phyloP scores from a whole-genome alignment of 768 basidiomycete genomes.

The Serendipita sp. region DNA sequence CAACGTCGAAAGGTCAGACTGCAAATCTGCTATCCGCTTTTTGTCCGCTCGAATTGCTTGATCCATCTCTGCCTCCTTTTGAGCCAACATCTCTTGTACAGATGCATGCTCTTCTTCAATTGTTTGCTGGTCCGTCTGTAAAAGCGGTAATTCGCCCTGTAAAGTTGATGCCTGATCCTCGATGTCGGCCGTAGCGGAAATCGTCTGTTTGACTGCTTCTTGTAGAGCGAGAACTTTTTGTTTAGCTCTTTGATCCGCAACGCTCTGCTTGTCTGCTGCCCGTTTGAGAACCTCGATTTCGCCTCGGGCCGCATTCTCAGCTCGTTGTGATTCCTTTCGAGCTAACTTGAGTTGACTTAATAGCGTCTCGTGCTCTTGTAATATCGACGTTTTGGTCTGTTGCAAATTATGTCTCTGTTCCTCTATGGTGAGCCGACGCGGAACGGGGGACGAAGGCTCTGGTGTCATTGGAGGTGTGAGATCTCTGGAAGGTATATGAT shows the following conservation, averaged over 20 bases:
- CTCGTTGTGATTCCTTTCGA: conserved; percentile 67
- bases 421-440: conserved; percentile 36
- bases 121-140: conserved; percentile 17
- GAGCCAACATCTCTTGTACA: conserved; percentile 18
- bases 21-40: conserved; percentile 38
- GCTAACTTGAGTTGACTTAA: conserved; percentile 55
- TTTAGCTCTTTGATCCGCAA: conserved; percentile 59
- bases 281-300: conserved; percentile 77
- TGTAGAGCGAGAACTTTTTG: conserved; percentile 81
- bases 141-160: conserved; percentile 26
- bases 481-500: conserved; percentile 8
- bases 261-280: conserved; percentile 60
- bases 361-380: conserved; percentile 51
- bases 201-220: conserved; percentile 71
- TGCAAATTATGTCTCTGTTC: conserved; percentile 51
- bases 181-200: conserved; percentile 32
- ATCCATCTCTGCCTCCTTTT: conserved; percentile 26
- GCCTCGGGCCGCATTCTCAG: conserved; percentile 59
- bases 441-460: conserved; percentile 10
- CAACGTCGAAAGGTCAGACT: conserved; percentile 38
- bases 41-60: conserved; percentile 33
- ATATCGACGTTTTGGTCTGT: conserved; percentile 43
- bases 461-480: conserved; percentile 13
- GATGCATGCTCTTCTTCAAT: conserved; percentile 22
- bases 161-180: conserved; percentile 26